Evolutionary conservation across 164 flowering plant genomes (phyloP), one percentile per base, ranked within the genome.

Genomic region (Magnolia officinalis): DNA sequence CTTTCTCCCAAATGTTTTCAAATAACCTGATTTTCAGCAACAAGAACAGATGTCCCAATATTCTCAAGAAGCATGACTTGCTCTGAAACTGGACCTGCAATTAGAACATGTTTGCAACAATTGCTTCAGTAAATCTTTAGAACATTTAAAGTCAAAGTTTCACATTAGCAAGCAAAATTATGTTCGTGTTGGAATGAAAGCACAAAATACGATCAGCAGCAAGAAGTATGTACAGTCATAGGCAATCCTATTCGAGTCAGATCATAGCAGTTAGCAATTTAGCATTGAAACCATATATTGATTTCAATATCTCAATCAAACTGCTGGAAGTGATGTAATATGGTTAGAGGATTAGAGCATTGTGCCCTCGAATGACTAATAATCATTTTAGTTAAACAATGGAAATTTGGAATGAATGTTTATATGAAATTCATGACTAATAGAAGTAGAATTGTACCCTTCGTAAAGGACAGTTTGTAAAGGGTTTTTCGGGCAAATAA

Each of bases 11-110:
- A 68, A 45, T 37, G 58, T 45, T 31, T 37, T 70, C n/a, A 63
- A 37, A 63, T 69, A 21, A 90, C 99, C 98, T 93, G 98, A 77
- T 92, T 88, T 80, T 92, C 76, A 67, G 96, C 86, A 77, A 93
- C 98, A 84, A 93, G 97, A 82, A 93, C 87, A 8, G 99, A 96
- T 74, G 96, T 92, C 64, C 97, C 99, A 67, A 96, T 96, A 72
- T 93, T 96, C 90, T 96, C 99, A 31, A 96, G 95, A 84, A 93
- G 86, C 99, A 96, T 96, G 84, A 96, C 88, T 79, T 96, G 97
- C 82, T 96, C 98, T 10, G 96, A 66, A 59, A 93, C 83, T 51
- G 90, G 82, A 81, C 98, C 99, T 96, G 89, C 77, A 80, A 80
- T 59, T 14, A 26, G 16, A 24, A 74, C 65, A 75, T 52, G 72